Evolutionary conservation across 208 protist species (phyloP), one percentile per base, ranked within the genome.

Genomic region (Acanthamoeba culbertsoni): DNA sequence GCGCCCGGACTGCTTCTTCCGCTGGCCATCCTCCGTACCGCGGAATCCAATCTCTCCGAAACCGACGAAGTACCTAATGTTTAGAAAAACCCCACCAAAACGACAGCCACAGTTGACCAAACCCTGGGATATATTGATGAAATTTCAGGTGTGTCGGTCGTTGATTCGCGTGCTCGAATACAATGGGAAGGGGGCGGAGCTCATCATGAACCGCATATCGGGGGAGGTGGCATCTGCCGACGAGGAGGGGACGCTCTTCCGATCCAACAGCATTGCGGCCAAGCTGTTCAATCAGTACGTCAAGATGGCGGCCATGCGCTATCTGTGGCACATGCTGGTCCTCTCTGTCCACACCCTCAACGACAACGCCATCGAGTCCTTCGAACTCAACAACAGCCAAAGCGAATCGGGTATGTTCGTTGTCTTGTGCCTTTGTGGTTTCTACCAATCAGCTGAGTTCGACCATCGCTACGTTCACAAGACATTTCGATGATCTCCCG

Each of bases 241-340:
- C 33, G 79, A 89, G 20, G 79, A 65, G 79, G 43, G 23, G 33
- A 89, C 48, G 2, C 79, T 89, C 2, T 89, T 89, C 53, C 79
- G 79, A 0, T 0, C 79, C 48, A 59, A 89, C 79, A 89, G 79
- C 35, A 33, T 31, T 18, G 43, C 79, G 5, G 45, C 51, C 46
- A 59, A 63, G 46, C 45, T 89, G 8, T 89, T 89, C 79, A 63
- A 8, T 10, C 4, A 63, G 7, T 63, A 63, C 46, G 28, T 63
- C 23, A 40, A 45, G 1, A 68, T 90, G 53, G 26, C 26, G 28
- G 20, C 51, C n/a, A 33, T 90, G 2, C 51, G 31, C 26, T 89
- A 89, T 20, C 28, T 89, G 45, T 89, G 79, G 79, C 45, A 63
- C 48, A 42, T 37, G 53, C 33, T 89, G 46, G 79, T 89, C 5